Evolutionary conservation across 1,284 basidiomycete genomes (phyloP).

Genomic region (Kwoniella shivajii): DNA sequence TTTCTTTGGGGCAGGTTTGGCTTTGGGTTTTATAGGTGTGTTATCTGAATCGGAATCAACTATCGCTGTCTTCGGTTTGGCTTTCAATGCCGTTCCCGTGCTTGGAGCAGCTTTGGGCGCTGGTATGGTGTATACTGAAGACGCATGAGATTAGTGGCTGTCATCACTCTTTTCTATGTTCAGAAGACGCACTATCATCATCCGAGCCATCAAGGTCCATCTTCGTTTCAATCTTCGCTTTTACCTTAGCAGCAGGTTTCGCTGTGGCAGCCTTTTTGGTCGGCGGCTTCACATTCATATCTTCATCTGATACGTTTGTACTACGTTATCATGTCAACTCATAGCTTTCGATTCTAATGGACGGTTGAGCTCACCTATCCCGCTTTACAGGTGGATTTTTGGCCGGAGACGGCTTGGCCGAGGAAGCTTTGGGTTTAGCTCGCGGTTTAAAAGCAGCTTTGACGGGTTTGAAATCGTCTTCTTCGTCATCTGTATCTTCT

Average conservation of each 20-base stretch:
- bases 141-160: neutral
- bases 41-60: slow-evolving; percentile 11
- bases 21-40: slow-evolving; percentile 18
- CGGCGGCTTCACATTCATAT: slow-evolving; percentile 32
- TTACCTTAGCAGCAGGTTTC: slow-evolving; percentile 55
- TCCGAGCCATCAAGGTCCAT: slow-evolving; percentile 62
- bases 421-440: slow-evolving; percentile 35
- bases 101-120: slow-evolving; percentile 31
- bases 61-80: slow-evolving; percentile 14
- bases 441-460: slow-evolving; percentile 62
- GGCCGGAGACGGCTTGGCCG: slow-evolving; percentile 21
- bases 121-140: slow-evolving; percentile 37
- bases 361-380: slow-evolving; percentile 8
- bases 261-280: slow-evolving; percentile 43
- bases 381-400: slow-evolving; percentile 20
- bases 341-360: neutral
- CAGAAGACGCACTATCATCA: slow-evolving; percentile 55
- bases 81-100: slow-evolving; percentile 17
- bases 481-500: slow-evolving; percentile 65
- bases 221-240: slow-evolving; percentile 57
- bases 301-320: slow-evolving; percentile 29
- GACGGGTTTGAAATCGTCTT: slow-evolving; percentile 69
- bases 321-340: slow-evolving; percentile 6
- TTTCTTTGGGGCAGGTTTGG: slow-evolving; percentile 13
- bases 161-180: neutral